Conservation (phyloP, 345 rosid species). For the Syzygium oleosum region DNA sequence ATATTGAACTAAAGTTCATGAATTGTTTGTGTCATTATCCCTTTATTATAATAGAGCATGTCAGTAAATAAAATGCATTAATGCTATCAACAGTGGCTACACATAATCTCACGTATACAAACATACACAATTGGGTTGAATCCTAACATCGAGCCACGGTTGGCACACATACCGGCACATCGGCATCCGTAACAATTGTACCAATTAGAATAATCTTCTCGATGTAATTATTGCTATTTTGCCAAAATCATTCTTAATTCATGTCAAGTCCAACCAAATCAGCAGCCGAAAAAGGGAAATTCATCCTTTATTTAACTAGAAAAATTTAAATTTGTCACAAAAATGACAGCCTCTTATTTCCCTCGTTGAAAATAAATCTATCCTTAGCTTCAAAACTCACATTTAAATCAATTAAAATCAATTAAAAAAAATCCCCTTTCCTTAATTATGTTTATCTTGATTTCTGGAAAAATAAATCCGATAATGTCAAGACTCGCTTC, state of each 20-base stretch:
- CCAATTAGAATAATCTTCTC: not conserved
- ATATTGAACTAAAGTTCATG: too few species aligned
- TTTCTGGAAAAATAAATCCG: too few species aligned
- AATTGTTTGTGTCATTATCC: too few species aligned
- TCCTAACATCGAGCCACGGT: not conserved
- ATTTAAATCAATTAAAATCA: not conserved
- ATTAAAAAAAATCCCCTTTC: not conserved
- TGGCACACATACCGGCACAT: not conserved
- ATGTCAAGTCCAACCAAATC: not conserved
- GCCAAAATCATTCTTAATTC: not conserved
- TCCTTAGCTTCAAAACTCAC: not conserved
- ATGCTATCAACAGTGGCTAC: not conserved
- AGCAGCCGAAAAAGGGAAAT: not conserved
- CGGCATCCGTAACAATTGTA: not conserved
- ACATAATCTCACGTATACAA: not conserved
- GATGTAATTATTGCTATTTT: too few species aligned
- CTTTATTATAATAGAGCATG: too few species aligned
- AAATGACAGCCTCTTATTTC: too few species aligned
- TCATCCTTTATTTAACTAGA: not conserved
- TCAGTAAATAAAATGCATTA: not conserved
- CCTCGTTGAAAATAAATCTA: too few species aligned
- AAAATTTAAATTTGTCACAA: not conserved
- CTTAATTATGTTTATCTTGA: not conserved
- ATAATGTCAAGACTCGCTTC: too few species aligned
- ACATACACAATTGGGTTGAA: not conserved